phyloP scores from a whole-genome alignment of 768 basidiomycete species.

The Paxillus ammoniavirescens region DNA sequence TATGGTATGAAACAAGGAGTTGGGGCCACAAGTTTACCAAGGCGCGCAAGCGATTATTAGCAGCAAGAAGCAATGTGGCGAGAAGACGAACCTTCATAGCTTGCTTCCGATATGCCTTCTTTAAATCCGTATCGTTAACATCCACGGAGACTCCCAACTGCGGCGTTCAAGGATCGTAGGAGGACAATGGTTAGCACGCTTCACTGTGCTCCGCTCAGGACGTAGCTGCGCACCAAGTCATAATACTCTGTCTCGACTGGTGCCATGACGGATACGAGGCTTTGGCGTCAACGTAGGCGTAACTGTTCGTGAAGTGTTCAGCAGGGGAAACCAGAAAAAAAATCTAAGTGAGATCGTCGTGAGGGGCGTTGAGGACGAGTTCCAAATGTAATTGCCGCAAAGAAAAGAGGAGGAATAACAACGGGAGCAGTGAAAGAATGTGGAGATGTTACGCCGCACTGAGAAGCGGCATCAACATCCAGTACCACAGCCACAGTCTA shows the following conservation, averaged over 20 bases:
- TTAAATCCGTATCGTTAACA: slow-evolving; percentile 76
- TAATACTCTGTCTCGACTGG: slow-evolving; percentile 92
- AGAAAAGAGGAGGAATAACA: background rate
- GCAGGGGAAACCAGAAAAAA: background rate
- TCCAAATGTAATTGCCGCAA: slow-evolving; percentile 3
- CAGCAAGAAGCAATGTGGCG: background rate
- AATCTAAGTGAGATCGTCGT: slow-evolving; percentile 9
- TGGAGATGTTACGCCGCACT: background rate
- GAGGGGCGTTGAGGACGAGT: background rate
- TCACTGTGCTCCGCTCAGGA: background rate
- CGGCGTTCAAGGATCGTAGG: background rate
- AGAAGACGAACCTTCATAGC: slow-evolving; percentile 76
- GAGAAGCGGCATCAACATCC: background rate
- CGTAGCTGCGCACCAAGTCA: slow-evolving; percentile 58
- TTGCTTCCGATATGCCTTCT: slow-evolving; percentile 93
- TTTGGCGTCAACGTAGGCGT: background rate
- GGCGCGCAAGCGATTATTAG: background rate
- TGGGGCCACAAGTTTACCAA: background rate
- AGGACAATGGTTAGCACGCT: background rate
- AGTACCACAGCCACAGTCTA: slow-evolving; percentile 27
- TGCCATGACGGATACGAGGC: slow-evolving; percentile 48
- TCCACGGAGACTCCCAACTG: slow-evolving; percentile 74
- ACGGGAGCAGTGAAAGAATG: background rate
- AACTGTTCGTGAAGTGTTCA: background rate
- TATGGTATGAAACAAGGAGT: slow-evolving; percentile 27